A percentile compares a stretch with the other conserved stretches of the same genome.
phyloP scores from a whole-genome alignment of 495 filamentous ascomycete species.

The Aspergillus sclerotiicarbonarius region DNA sequence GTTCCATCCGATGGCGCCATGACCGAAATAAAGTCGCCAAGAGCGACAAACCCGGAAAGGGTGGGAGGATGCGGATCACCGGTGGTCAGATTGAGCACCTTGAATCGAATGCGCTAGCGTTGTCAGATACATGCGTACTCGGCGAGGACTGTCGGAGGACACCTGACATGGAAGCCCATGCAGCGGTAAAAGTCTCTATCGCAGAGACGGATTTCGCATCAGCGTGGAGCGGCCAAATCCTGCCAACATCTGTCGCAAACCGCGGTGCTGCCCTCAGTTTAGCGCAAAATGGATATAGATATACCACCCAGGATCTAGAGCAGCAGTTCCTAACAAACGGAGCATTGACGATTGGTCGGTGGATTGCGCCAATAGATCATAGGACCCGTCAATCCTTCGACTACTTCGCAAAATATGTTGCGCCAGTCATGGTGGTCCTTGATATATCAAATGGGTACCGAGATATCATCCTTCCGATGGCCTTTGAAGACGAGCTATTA shows the following conservation, averaged over 20 bases:
- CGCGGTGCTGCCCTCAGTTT: too few relatives aligned
- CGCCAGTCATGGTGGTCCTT: slow-evolving; percentile 26
- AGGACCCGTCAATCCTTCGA: slow-evolving; percentile 15
- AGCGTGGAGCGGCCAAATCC: too few relatives aligned
- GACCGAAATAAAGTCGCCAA: not conserved
- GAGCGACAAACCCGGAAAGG: not conserved
- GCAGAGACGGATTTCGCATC: too few relatives aligned
- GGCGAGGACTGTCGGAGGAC: too few relatives aligned
- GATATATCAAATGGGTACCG: slow-evolving; percentile 69
- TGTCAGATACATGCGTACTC: not conserved
- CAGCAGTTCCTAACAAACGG: not conserved
- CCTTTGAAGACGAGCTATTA: slow-evolving; percentile 65
- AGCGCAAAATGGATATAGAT: too few relatives aligned
- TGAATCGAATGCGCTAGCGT: not conserved
- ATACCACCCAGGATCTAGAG: too few relatives aligned
- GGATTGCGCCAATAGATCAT: slow-evolving; percentile 15
- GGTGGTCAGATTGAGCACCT: not conserved
- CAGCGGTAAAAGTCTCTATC: too few relatives aligned
- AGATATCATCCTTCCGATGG: slow-evolving; percentile 71
- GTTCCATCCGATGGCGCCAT: slow-evolving; percentile 18
- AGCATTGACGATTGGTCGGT: slow-evolving; percentile 1
- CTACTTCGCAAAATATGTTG: slow-evolving; percentile 20
- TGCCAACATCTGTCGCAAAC: too few relatives aligned
- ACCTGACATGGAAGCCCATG: too few relatives aligned
- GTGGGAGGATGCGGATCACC: not conserved